Conservation (phyloP, 164 flowering plant genomes). For the Protea cynaroides region DNA sequence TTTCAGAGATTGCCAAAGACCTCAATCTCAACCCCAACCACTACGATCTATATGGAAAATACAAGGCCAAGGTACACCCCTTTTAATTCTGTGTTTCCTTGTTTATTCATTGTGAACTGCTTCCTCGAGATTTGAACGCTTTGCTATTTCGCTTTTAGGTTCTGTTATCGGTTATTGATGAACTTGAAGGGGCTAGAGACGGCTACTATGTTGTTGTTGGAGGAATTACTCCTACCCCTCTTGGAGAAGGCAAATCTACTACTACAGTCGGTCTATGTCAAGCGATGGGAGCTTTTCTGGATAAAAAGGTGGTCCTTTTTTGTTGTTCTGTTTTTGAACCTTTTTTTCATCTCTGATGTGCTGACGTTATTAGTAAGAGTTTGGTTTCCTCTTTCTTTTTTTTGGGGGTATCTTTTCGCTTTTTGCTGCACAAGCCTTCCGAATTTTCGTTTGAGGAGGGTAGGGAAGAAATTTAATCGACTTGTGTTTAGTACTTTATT, state of each 20-base stretch:
- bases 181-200: constrained; percentile 61
- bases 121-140: constrained; percentile 6
- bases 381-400: too few relatives aligned
- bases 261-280: constrained; percentile 98
- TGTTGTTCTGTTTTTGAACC: background rate
- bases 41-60: constrained; percentile 94
- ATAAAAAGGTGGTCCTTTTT: constrained; percentile 66
- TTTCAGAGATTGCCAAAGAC: constrained; percentile 78
- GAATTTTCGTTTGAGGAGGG: background rate
- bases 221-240: constrained; percentile 98
- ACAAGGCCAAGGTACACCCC: constrained; percentile 89
- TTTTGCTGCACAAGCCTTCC: background rate
- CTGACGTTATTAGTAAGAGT: too few relatives aligned
- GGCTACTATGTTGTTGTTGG: constrained; percentile 99
- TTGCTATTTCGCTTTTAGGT: constrained; percentile 40
- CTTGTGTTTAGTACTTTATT: too few relatives aligned
- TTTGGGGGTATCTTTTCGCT: background rate
- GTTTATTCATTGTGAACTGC: background rate
- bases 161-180: constrained; percentile 75
- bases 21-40: constrained; percentile 63
- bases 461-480: background rate
- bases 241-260: constrained; percentile 99
- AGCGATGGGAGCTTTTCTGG: constrained; percentile 91
- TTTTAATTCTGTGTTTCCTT: background rate
- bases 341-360: background rate